Evolutionary conservation across 2,329 filamentous ascomycete species (phyloP).

Genomic region (Hypoxylon sp.): DNA sequence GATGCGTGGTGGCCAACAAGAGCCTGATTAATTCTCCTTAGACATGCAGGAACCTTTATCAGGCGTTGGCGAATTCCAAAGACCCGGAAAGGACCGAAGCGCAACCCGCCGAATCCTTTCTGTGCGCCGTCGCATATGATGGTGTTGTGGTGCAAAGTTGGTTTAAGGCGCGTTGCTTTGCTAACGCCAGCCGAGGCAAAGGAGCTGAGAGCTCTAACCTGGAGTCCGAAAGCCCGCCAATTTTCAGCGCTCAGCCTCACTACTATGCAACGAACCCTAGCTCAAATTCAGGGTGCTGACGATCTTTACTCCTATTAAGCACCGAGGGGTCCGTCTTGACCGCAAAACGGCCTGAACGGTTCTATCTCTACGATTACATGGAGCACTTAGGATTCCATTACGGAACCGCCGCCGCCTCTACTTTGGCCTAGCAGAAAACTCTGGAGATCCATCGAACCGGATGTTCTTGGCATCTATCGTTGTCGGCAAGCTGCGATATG

Average conservation of each 20-base stretch:
- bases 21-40: conserved; percentile 20
- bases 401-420: conserved; percentile 26
- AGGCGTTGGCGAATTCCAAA: conserved; percentile 21
- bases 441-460: conserved; percentile 20
- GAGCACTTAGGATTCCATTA: conserved; percentile 17
- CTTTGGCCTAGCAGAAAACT: conserved; percentile 21
- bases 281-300: conserved; percentile 35
- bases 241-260: conserved; percentile 47
- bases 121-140: conserved; percentile 27
- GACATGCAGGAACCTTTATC: conserved; percentile 32
- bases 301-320: conserved; percentile 46
- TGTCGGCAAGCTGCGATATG: conserved; percentile 17
- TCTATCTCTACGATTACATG: conserved; percentile 33
- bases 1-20: conserved; percentile 23
- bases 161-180: conserved; percentile 24
- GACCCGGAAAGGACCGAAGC: conserved; percentile 40
- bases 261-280: conserved; percentile 41
- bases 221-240: conserved; percentile 19
- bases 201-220: conserved; percentile 43
- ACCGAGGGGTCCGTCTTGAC: conserved; percentile 39
- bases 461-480: conserved; percentile 19
- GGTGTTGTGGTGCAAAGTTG: conserved; percentile 9
- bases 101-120: conserved; percentile 33
- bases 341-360: conserved; percentile 30
- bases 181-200: conserved; percentile 41